Evolutionary conservation across 1,139 yeast genomes (phyloP).

Genomic region (Protomyces pachydermus): DNA sequence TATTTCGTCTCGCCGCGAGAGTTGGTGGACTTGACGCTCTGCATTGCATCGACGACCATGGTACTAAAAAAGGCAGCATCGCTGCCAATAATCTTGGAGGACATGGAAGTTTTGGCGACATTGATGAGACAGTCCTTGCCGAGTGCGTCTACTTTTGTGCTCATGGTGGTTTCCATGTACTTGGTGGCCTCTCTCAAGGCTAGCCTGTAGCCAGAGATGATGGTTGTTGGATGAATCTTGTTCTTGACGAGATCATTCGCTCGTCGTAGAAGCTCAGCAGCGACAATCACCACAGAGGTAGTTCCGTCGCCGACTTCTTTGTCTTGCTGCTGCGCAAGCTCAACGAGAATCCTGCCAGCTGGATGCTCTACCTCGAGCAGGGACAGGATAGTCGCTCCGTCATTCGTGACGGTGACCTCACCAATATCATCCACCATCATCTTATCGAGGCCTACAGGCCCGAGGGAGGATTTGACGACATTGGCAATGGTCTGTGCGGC

Average conservation of each 20-base stretch:
- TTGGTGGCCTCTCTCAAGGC: constrained; percentile 90
- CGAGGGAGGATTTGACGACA: constrained; percentile 92
- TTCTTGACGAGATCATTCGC: constrained; percentile 92
- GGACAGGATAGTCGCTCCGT: constrained; percentile 93
- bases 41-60: constrained; percentile 91
- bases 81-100: constrained; percentile 90
- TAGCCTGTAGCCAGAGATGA: constrained; percentile 90
- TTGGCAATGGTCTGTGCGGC: constrained; percentile 97
- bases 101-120: constrained; percentile 96
- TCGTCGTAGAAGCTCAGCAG: constrained; percentile 76
- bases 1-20: constrained; percentile 83
- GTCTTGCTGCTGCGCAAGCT: constrained; percentile 97
- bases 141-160: constrained; percentile 70
- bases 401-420: constrained; percentile 97
- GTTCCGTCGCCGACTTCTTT: constrained; percentile 99
- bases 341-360: constrained; percentile 94
- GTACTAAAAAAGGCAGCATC: constrained; percentile 86
- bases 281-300: constrained; percentile 42
- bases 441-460: constrained; percentile 97
- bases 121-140: constrained; percentile 74
- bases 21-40: constrained; percentile 89
- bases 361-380: constrained; percentile 97
- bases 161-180: constrained; percentile 78
- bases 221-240: constrained; percentile 95
- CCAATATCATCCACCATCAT: constrained; percentile 99